Percentiles rank a stretch among this genome's conserved stretches.
Evolutionary conservation across 129 eudicot genomes (phyloP).

Genomic region (Lactuca sativa): DNA sequence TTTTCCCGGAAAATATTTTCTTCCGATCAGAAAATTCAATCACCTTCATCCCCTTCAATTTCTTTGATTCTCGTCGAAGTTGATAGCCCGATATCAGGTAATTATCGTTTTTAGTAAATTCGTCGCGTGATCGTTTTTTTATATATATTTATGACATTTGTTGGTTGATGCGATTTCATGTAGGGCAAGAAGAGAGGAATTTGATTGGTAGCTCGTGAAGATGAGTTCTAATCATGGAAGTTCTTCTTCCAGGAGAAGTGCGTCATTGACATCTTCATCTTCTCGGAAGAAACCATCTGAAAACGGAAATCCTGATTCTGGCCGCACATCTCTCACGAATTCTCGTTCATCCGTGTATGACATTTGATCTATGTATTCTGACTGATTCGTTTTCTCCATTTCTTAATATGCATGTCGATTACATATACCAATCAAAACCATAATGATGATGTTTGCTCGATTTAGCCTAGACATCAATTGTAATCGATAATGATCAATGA

Average conservation of each 20-base stretch:
- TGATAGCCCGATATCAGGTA: conserved; percentile 23
- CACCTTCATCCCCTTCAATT: background rate
- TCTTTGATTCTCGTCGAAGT: conserved; percentile 3
- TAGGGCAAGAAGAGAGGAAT: conserved; percentile 6
- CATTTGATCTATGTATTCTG: background rate
- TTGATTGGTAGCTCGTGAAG: conserved; percentile 29
- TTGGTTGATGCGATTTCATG: conserved; percentile 21
- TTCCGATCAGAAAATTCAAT: conserved; percentile 27
- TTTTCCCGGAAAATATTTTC: conserved; percentile 33
- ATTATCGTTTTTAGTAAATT: background rate
- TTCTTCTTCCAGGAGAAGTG: conserved; percentile 57
- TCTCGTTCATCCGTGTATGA: conserved; percentile 46
- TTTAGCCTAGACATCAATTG: background rate
- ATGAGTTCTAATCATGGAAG: conserved; percentile 68
- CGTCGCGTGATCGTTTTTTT: background rate
- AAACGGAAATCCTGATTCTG: conserved; percentile 32
- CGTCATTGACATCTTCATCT: conserved; percentile 48
- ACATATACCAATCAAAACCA: conserved; percentile 1
- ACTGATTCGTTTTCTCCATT: background rate
- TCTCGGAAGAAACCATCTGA: conserved; percentile 46
- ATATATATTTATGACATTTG: background rate
- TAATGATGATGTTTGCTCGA: background rate
- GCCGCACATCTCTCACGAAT: conserved; percentile 47
- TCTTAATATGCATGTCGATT: background rate
- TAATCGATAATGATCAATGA: background rate